phyloP scores from a whole-genome alignment of 805 yeast genomes.

The Teunomyces stri region DNA sequence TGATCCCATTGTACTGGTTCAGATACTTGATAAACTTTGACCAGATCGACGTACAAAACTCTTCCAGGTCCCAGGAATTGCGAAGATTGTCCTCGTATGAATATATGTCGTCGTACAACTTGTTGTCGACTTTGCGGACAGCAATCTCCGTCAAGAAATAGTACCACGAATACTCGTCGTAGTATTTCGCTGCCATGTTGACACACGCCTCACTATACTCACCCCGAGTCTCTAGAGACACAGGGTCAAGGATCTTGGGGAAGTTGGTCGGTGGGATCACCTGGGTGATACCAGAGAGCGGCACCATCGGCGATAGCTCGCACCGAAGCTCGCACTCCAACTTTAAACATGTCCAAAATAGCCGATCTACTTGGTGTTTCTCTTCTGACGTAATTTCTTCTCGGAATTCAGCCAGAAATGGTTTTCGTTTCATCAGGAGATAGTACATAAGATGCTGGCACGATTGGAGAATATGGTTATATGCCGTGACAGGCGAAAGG shows the following conservation, averaged over 20 bases:
- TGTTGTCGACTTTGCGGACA: conserved; percentile 37
- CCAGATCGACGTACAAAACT: conserved; percentile 26
- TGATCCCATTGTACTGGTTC: conserved; percentile 37
- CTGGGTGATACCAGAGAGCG: conserved; percentile 30
- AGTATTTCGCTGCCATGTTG: conserved; percentile 20
- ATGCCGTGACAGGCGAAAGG: conserved; percentile 27
- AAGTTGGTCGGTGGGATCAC: conserved; percentile 31
- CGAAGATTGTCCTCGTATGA: conserved; percentile 11
- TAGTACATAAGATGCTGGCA: conserved; percentile 30
- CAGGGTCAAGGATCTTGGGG: conserved; percentile 28
- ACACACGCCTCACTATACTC: conserved; percentile 22
- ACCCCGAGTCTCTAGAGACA: conserved; percentile 11
- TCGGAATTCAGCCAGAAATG: conserved; percentile 2
- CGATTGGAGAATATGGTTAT: conserved; percentile 22
- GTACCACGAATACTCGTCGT: conserved; percentile 35
- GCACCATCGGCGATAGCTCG: conserved; percentile 34
- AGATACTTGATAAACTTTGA: conserved; percentile 26
- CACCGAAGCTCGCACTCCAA: conserved; percentile 35
- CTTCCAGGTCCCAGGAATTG: conserved; percentile 22
- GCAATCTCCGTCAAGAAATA: conserved; percentile 40
- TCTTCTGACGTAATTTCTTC: conserved; percentile 6
- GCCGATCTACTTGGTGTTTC: conserved; percentile 23
- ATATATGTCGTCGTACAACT: conserved; percentile 32
- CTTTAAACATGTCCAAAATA: conserved; percentile 38
- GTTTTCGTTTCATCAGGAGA: conserved; percentile 17